Conservation (phyloP, 83 land plant genomes). For the Picea abies region DNA sequence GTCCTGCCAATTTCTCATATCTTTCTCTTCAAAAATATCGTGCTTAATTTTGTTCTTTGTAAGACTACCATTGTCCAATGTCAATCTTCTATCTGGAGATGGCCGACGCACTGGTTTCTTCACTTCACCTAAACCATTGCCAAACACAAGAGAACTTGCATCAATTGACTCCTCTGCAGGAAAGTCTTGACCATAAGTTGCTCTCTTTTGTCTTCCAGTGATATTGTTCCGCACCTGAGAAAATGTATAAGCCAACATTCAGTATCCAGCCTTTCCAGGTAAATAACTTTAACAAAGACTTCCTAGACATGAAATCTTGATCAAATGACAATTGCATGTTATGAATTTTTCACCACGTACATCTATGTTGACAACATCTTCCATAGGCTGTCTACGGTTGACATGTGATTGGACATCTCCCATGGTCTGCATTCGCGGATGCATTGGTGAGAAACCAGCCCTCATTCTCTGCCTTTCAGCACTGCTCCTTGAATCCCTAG, state of each 20-base stretch:
- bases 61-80: not conserved
- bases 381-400: conserved; percentile 51
- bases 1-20: conserved; percentile 48
- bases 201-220: conserved; percentile 29
- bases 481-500: conserved; percentile 2
- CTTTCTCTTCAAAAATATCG: conserved; percentile 17
- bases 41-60: conserved; percentile 14
- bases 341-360: conserved; percentile 25
- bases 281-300: not conserved
- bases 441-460: conserved; percentile 35
- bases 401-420: conserved; percentile 15
- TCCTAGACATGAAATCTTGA: not conserved
- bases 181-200: conserved; percentile 29
- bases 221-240: conserved; percentile 31
- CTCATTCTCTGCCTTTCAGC: conserved; percentile 27
- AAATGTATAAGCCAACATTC: not conserved
- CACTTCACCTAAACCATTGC: not conserved
- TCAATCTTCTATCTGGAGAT: conserved; percentile 12
- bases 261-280: conserved; percentile 1
- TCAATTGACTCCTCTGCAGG: conserved; percentile 2
- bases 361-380: conserved; percentile 64
- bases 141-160: not conserved
- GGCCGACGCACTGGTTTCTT: not conserved
- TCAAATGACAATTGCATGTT: not conserved
- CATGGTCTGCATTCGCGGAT: conserved; percentile 11